Evolutionary conservation across 2,329 filamentous ascomycete species (phyloP).

Genomic region (Aspergillus hiratsukae): DNA sequence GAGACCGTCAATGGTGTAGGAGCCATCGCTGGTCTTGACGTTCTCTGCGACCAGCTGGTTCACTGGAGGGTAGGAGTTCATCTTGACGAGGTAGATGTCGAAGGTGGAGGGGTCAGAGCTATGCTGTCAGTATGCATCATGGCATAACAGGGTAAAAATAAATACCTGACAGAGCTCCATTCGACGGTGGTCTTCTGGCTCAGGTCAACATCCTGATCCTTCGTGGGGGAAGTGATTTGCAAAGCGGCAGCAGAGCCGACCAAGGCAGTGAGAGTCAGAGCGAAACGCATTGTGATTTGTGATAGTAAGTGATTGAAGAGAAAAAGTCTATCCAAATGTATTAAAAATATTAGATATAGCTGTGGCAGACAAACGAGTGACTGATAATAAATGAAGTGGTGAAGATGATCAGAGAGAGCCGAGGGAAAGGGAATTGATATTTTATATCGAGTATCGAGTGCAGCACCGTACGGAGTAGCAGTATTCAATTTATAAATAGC

Average conservation of each 20-base stretch:
- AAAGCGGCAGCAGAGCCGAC: slow-evolving; percentile 19
- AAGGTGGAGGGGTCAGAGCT: slow-evolving; percentile 40
- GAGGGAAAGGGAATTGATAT: neutral
- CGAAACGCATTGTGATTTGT: slow-evolving; percentile 5
- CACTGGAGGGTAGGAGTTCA: slow-evolving; percentile 31
- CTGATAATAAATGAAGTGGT: neutral
- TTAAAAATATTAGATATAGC: neutral
- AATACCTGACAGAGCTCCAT: slow-evolving; percentile 37
- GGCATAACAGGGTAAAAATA: neutral
- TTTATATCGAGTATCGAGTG: neutral
- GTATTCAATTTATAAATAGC: neutral
- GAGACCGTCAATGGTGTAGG: slow-evolving; percentile 31
- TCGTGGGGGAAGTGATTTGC: slow-evolving; percentile 30
- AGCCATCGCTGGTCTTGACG: slow-evolving; percentile 32
- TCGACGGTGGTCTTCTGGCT: slow-evolving; percentile 33
- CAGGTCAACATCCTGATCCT: slow-evolving; percentile 33
- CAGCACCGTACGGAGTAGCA: neutral
- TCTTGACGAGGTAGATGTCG: slow-evolving; percentile 41
- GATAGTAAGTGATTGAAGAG: neutral
- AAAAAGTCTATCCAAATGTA: neutral
- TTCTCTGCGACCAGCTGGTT: slow-evolving; percentile 29
- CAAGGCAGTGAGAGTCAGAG: neutral
- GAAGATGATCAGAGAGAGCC: neutral
- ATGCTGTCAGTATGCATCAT: neutral
- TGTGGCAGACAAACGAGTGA: neutral